Percentiles rank a stretch among this genome's conserved stretches.
These are phyloP conservation scores for Crithidia brevicula DNA, from an alignment of 208 protist genomes.

Conservation along the genomic window DNA sequence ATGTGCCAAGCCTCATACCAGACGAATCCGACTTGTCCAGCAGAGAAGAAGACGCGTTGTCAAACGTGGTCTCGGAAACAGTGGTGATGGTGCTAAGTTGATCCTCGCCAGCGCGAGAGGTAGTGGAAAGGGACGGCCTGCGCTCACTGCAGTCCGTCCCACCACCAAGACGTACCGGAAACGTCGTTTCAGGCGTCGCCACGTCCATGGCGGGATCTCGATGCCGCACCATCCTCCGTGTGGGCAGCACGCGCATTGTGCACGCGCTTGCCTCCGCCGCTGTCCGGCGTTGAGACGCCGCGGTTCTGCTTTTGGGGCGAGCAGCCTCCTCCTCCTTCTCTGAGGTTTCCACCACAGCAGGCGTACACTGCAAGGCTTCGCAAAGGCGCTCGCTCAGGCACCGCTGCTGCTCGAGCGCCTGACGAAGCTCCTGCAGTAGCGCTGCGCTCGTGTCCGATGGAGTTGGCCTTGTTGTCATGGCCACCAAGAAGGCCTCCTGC, in stretches of 20 bases:
- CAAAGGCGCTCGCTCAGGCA: not conserved
- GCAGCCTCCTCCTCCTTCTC: not conserved
- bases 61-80: conserved; percentile 12
- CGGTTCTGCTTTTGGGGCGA: too few species aligned
- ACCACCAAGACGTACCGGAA: not conserved
- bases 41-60: not conserved
- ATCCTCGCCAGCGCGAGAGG: not conserved
- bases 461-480: not conserved
- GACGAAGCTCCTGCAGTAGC: not conserved
- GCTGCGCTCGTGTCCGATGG: not conserved
- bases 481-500: conserved; percentile 17
- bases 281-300: too few species aligned
- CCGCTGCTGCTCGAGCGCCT: conserved; percentile 4
- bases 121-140: not conserved
- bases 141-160: too few species aligned
- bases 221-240: not conserved
- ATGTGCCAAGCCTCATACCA: not conserved
- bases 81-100: conserved; percentile 1
- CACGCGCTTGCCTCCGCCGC: too few species aligned
- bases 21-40: not conserved
- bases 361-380: not conserved
- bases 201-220: not conserved
- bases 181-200: not conserved
- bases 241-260: too few species aligned
- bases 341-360: too few species aligned